Evolutionary conservation across 306 rosid genomes (phyloP).

Genomic region (Carpinus viminea): DNA sequence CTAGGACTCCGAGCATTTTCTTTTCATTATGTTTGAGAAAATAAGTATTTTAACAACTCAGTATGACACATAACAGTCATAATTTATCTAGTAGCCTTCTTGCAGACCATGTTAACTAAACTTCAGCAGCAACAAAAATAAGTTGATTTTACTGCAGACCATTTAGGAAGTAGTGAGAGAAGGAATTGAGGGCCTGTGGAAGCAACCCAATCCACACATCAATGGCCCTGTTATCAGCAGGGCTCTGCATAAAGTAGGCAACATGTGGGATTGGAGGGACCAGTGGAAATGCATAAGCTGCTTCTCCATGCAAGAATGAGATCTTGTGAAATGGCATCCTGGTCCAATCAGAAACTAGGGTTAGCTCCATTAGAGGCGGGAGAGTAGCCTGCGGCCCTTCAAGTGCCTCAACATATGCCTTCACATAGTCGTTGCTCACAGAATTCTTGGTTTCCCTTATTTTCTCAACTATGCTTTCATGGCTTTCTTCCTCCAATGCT

Average conservation of each 20-base stretch:
- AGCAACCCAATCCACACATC: slow-evolving; percentile 61
- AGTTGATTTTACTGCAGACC: slow-evolving; percentile 1
- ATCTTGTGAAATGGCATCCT: slow-evolving; percentile 72
- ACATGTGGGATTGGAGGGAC: slow-evolving; percentile 60
- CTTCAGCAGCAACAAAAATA: not conserved
- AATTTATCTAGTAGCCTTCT: not conserved
- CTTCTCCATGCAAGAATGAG: slow-evolving; percentile 46
- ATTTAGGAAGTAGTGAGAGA: slow-evolving; percentile 40
- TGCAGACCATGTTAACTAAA: not conserved
- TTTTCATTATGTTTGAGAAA: not conserved
- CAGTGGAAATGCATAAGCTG: slow-evolving; percentile 60
- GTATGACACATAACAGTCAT: slow-evolving; percentile 8
- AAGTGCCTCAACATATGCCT: slow-evolving; percentile 51
- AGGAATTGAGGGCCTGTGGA: slow-evolving; percentile 34
- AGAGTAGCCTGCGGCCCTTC: slow-evolving; percentile 50
- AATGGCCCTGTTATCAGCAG: slow-evolving; percentile 37
- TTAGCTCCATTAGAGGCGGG: slow-evolving; percentile 69
- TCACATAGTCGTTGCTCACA: slow-evolving; percentile 53
- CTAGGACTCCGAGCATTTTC: no score
- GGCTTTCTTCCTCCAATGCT: slow-evolving; percentile 43
- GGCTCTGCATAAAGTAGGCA: slow-evolving; percentile 63
- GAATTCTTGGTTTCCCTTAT: slow-evolving; percentile 57
- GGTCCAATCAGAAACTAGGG: slow-evolving; percentile 80
- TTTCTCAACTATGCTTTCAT: slow-evolving; percentile 41
- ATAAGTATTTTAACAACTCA: slow-evolving; percentile 3